A percentile compares a stretch with the other conserved stretches of the same genome.
Conservation (phyloP, 192 early-diverging fungal species). For the Coemansia sp. region DNA sequence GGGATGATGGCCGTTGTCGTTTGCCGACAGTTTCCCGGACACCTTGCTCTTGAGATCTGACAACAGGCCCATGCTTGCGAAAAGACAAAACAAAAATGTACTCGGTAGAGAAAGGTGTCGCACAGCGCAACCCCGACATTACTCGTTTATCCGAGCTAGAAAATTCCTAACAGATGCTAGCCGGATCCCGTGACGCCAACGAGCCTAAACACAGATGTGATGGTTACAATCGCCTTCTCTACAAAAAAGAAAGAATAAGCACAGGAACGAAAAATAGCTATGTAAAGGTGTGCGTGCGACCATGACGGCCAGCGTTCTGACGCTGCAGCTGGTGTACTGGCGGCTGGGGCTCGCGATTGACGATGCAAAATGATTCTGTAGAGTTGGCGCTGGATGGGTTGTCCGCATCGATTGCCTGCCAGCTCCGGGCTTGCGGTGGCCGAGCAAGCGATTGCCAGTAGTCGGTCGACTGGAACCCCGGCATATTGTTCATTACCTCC, state of each 20-base stretch:
- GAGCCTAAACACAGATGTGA: too few species aligned
- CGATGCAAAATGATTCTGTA: slow-evolving; percentile 42
- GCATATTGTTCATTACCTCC: background rate
- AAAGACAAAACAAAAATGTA: background rate
- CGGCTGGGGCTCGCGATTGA: slow-evolving; percentile 16
- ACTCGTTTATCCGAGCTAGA: too few species aligned
- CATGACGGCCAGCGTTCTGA: slow-evolving; percentile 7
- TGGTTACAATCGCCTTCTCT: too few species aligned
- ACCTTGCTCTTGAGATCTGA: background rate
- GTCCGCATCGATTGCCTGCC: slow-evolving; percentile 18
- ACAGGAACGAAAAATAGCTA: background rate
- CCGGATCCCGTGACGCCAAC: too few species aligned
- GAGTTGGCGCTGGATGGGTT: slow-evolving; percentile 26
- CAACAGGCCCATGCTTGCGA: background rate
- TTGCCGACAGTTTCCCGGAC: too few species aligned
- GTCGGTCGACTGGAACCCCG: background rate
- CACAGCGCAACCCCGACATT: too few species aligned
- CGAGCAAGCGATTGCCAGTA: background rate
- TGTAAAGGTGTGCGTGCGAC: slow-evolving; percentile 1
- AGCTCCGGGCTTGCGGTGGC: slow-evolving; percentile 10
- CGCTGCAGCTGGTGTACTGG: slow-evolving; percentile 5
- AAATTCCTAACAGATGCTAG: too few species aligned
- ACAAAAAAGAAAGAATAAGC: background rate
- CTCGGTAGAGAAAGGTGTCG: too few species aligned
- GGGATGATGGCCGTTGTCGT: background rate